phyloP scores from a whole-genome alignment of 176 grass and related monocot genomes.

The Hordeum marinum region DNA sequence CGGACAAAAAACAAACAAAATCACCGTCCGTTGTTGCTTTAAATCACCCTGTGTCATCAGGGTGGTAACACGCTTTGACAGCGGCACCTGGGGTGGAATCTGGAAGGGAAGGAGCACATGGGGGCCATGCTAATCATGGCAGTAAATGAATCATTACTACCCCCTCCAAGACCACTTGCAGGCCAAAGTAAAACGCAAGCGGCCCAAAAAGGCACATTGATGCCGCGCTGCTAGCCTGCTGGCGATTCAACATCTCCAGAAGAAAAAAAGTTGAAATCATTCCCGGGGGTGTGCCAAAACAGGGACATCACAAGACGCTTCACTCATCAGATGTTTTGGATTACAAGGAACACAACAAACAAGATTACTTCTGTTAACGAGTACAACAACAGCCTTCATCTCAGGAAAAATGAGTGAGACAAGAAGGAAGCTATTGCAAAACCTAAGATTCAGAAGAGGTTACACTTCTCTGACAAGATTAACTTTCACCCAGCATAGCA shows the following conservation, averaged over 20 bases:
- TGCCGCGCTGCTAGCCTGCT: conserved; percentile 23
- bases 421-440: conserved; percentile 17
- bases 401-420: conserved; percentile 38
- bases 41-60: neutral
- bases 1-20: too few relatives aligned
- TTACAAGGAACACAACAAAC: conserved; percentile 27
- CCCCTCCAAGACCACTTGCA: conserved; percentile 23
- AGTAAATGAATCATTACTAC: conserved; percentile 35
- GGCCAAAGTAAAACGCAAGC: conserved; percentile 35
- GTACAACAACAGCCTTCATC: conserved; percentile 22
- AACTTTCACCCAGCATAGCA: conserved; percentile 16
- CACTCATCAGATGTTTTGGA: conserved; percentile 20
- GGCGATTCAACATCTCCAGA: neutral
- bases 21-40: too few relatives aligned
- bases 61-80: conserved; percentile 31
- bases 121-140: conserved; percentile 13
- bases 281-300: neutral
- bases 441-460: conserved; percentile 9
- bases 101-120: conserved; percentile 29
- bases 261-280: conserved; percentile 32
- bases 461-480: neutral
- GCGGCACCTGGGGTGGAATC: neutral
- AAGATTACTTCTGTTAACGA: neutral
- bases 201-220: conserved; percentile 32
- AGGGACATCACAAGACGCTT: conserved; percentile 16